A percentile compares a stretch with the other conserved stretches of the same genome.
Conservation (phyloP, 1,284 basidiomycete species). For the Boletellus deceptivus region DNA sequence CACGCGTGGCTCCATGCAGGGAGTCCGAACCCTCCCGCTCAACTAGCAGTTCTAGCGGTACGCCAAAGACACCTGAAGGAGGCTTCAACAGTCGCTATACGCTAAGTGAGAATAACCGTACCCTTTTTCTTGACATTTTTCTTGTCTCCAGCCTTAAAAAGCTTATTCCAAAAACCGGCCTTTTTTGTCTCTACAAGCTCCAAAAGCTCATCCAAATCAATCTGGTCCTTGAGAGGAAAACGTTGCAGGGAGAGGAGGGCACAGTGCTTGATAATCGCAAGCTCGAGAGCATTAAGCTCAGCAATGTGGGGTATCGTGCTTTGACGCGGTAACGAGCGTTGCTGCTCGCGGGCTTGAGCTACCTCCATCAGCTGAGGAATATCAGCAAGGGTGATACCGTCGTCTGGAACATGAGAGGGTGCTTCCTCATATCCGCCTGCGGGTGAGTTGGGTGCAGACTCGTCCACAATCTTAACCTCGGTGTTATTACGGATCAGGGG, state of each 20-base stretch:
- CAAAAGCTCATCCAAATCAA: conserved; percentile 89
- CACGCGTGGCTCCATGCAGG: conserved; percentile 83
- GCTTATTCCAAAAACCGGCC: conserved; percentile 94
- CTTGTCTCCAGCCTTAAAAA: conserved; percentile 89
- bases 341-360: conserved; percentile 86
- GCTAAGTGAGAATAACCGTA: conserved; percentile 35
- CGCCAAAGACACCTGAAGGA: conserved; percentile 78
- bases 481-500: conserved; percentile 80
- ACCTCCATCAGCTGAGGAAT: conserved; percentile 92
- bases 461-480: conserved; percentile 87
- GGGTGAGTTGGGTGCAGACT: conserved; percentile 70
- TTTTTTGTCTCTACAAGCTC: conserved; percentile 94
- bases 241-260: conserved; percentile 81
- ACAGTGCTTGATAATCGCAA: conserved; percentile 90
- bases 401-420: conserved; percentile 49
- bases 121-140: conserved; percentile 91
- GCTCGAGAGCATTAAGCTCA: conserved; percentile 81
- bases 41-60: conserved; percentile 93
- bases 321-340: conserved; percentile 73
- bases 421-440: conserved; percentile 46
- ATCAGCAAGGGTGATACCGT: conserved; percentile 94
- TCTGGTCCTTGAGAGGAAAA: conserved; percentile 76
- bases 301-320: conserved; percentile 79
- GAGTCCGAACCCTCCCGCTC: conserved; percentile 96
- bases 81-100: neutral